phyloP scores from a whole-genome alignment of 169 alveolate species.

The Fabrea salina region DNA sequence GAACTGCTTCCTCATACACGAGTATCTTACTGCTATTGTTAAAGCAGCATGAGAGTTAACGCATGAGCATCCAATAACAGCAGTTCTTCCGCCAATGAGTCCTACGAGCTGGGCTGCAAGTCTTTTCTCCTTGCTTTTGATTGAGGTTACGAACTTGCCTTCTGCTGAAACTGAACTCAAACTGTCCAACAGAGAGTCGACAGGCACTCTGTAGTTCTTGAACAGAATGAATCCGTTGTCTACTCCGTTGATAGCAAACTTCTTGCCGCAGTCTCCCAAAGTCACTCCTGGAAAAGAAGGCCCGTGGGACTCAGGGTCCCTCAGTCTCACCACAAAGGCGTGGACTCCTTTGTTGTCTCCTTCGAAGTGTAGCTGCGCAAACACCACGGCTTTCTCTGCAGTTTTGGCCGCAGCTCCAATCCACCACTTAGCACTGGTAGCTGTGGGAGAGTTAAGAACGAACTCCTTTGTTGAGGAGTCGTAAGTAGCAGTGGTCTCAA shows the following conservation, averaged over 20 bases:
- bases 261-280: slow-evolving; percentile 72
- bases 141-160: slow-evolving; percentile 53
- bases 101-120: slow-evolving; percentile 60
- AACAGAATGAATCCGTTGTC: slow-evolving; percentile 69
- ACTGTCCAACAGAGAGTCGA: slow-evolving; percentile 48
- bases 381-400: slow-evolving; percentile 55
- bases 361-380: slow-evolving; percentile 49
- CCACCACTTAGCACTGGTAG: slow-evolving; percentile 65
- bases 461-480: slow-evolving; percentile 53
- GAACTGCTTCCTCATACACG: slow-evolving; percentile 16
- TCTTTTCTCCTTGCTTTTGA: slow-evolving; percentile 56
- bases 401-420: slow-evolving; percentile 70
- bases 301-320: slow-evolving; percentile 57
- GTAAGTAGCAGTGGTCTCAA: slow-evolving; percentile 68
- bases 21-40: slow-evolving; percentile 5
- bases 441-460: slow-evolving; percentile 64
- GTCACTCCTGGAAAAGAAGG: slow-evolving; percentile 61
- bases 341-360: slow-evolving; percentile 67
- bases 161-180: slow-evolving; percentile 49
- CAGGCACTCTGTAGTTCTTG: slow-evolving; percentile 53
- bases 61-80: neutral
- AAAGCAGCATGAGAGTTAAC: neutral
- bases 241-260: slow-evolving; percentile 48
- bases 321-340: slow-evolving; percentile 49
- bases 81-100: slow-evolving; percentile 14